Evolutionary conservation across 495 filamentous ascomycete genomes (phyloP).

Genomic region (Aspergillus nidulans): DNA sequence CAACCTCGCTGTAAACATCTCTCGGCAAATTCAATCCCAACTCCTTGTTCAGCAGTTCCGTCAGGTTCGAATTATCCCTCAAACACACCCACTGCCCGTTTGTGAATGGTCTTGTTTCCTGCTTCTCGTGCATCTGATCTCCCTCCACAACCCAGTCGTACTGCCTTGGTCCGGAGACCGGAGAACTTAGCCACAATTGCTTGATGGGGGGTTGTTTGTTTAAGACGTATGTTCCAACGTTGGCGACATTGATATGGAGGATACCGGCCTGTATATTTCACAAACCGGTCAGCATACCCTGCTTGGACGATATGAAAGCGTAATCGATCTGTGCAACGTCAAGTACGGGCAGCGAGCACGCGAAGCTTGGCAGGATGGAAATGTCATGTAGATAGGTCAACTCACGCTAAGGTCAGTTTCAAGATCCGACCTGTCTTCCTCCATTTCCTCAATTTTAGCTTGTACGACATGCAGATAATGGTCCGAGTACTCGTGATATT

Average conservation of each 20-base stretch:
- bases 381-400: slow-evolving; percentile 4
- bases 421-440: slow-evolving; percentile 45
- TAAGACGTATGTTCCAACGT: slow-evolving; percentile 76
- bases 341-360: no score
- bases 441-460: slow-evolving; percentile 38
- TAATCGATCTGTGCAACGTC: neutral
- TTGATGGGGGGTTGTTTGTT: slow-evolving; percentile 98
- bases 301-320: neutral
- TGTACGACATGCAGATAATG: slow-evolving; percentile 47
- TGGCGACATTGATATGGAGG: slow-evolving; percentile 63
- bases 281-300: neutral
- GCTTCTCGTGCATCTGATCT: slow-evolving; percentile 69
- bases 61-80: slow-evolving; percentile 71
- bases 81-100: slow-evolving; percentile 77
- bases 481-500: slow-evolving; percentile 50
- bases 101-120: slow-evolving; percentile 53
- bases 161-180: slow-evolving; percentile 85
- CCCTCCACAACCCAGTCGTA: slow-evolving; percentile 77
- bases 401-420: slow-evolving; percentile 55
- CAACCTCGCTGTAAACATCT: slow-evolving; percentile 36
- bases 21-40: slow-evolving; percentile 41
- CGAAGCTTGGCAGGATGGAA: neutral
- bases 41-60: slow-evolving; percentile 66
- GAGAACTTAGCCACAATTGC: slow-evolving; percentile 96
- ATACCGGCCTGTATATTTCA: slow-evolving; percentile 64